Evolutionary conservation across 345 rosid species (phyloP).

Genomic region (Dipteronia sinensis): DNA sequence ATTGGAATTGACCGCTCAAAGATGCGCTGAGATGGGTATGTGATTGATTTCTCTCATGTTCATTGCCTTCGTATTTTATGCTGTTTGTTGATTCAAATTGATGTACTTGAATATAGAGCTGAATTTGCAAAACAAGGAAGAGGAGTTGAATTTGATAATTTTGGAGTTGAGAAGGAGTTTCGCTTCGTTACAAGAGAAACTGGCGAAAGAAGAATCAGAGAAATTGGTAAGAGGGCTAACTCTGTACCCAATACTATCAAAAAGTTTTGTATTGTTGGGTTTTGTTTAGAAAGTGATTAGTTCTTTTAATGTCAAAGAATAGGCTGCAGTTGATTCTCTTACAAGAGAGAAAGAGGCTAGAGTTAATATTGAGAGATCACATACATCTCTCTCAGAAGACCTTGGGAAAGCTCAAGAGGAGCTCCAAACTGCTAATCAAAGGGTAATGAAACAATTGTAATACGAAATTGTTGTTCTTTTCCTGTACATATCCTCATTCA

Average conservation of each 20-base stretch:
- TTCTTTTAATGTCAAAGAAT: slow-evolving; percentile 18
- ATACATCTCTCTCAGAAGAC: slow-evolving; percentile 75
- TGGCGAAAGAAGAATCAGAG: slow-evolving; percentile 82
- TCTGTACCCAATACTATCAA: slow-evolving; percentile 5
- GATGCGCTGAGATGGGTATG: slow-evolving; percentile 82
- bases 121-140: slow-evolving; percentile 74
- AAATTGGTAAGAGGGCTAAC: slow-evolving; percentile 57
- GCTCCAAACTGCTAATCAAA: slow-evolving; percentile 87
- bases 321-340: slow-evolving; percentile 84
- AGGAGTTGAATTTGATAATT: slow-evolving; percentile 85
- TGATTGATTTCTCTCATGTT: slow-evolving; percentile 17
- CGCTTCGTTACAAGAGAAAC: slow-evolving; percentile 71
- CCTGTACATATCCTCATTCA: not conserved
- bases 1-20: slow-evolving; percentile 65
- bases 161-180: slow-evolving; percentile 82
- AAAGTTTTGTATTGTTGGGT: slow-evolving; percentile 1
- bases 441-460: slow-evolving; percentile 55
- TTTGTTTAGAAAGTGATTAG: slow-evolving; percentile 12
- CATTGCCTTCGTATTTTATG: not conserved
- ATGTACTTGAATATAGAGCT: slow-evolving; percentile 58
- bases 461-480: slow-evolving; percentile 1
- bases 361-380: slow-evolving; percentile 64
- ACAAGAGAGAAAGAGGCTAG: slow-evolving; percentile 78
- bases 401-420: slow-evolving; percentile 78
- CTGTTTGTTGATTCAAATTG: slow-evolving; percentile 14